Conservation (phyloP, 2,329 filamentous ascomycete species). For the Sclerotiophoma versabilis region DNA sequence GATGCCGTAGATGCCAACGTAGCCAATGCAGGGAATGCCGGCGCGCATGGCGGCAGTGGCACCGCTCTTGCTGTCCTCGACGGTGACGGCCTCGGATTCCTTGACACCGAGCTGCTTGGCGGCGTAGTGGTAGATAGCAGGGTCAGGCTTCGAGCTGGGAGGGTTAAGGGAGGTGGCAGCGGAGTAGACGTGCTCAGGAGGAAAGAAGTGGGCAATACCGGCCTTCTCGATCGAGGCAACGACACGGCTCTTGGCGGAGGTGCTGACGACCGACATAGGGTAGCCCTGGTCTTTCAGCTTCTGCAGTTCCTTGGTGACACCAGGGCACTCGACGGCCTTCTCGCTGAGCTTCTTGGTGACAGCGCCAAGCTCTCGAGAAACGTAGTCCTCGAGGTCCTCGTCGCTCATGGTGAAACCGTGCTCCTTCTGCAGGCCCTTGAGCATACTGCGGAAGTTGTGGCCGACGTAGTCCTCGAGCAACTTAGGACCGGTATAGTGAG, state of each 20-base stretch:
- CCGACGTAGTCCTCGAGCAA: constrained; percentile 90
- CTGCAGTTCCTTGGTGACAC: constrained; percentile 72
- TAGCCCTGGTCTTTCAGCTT: constrained; percentile 71
- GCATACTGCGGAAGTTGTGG: constrained; percentile 94
- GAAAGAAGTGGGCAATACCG: constrained; percentile 80
- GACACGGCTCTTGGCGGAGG: constrained; percentile 79
- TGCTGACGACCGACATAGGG: constrained; percentile 80
- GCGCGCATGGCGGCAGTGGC: constrained; percentile 79
- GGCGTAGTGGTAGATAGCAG: constrained; percentile 83
- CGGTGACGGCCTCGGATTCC: constrained; percentile 75
- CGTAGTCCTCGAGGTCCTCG: constrained; percentile 76
- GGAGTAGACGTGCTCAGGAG: constrained; percentile 76
- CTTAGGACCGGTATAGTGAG: constrained; percentile 77
- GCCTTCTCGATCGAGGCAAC: constrained; percentile 80
- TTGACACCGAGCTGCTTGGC: constrained; percentile 75
- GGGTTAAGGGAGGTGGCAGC: constrained; percentile 78
- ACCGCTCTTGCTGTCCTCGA: constrained; percentile 90
- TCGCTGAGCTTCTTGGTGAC: constrained; percentile 81
- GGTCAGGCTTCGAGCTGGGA: constrained; percentile 91
- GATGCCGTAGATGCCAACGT: constrained; percentile 71
- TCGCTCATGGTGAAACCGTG: constrained; percentile 73
- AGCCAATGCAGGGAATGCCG: constrained; percentile 81
- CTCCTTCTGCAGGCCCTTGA: constrained; percentile 75
- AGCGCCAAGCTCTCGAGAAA: constrained; percentile 78
- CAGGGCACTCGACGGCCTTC: constrained; percentile 71